Base-by-base conservation (phyloP, 2,329 filamentous ascomycete species). In the Fusarium siculi region DNA sequence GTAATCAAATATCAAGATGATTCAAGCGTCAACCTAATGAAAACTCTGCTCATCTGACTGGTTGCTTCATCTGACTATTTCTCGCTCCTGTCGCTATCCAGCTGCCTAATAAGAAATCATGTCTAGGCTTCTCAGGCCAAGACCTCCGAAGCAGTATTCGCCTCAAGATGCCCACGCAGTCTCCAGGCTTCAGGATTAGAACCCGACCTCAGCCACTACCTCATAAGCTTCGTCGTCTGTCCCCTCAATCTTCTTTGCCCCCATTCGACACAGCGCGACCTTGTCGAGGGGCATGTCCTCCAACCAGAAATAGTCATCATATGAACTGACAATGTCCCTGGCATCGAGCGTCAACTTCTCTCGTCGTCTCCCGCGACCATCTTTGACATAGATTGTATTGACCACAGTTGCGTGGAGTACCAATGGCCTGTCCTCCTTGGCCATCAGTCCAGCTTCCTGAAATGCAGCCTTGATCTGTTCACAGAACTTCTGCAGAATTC, bases 241-340 rank as follows among this genome's bases (percentile, higher is more conserved):
- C 12, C 88, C 84, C 34, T 89, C 81, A 23, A 84, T 83, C 75
- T 88, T 90, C 85, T 91, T 93, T 15, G 94, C 94, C 0, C 95
- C 94, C 95, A 98, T 97, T 79, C 90, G 91, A 79, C 94, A 98
- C 42, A 98, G 91, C 54, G 92, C 91, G 44, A 98, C 82, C 66
- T 85, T 88, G 63, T 94, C 90, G n/a, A 97, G 79, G 21, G 85
- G 83, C 30, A 96, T 84, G 56, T 89, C 83, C 60, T 90, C 85
- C 75, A 93, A 90, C 94, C 95, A 98, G 1, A 90, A 81, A 72
- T 91, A 90, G 40, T 90, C 89, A 39, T 87, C 85, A 76, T 91
- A 94, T 65, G 84, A 81, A 46, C 88, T 85, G n/a, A 92, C 58
- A n/a, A 91, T 79, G 16, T 82, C 85, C 55, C 83, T 82, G 15